Evolutionary conservation across 1,139 yeast species (phyloP).

Genomic region (Pichia sp.): DNA sequence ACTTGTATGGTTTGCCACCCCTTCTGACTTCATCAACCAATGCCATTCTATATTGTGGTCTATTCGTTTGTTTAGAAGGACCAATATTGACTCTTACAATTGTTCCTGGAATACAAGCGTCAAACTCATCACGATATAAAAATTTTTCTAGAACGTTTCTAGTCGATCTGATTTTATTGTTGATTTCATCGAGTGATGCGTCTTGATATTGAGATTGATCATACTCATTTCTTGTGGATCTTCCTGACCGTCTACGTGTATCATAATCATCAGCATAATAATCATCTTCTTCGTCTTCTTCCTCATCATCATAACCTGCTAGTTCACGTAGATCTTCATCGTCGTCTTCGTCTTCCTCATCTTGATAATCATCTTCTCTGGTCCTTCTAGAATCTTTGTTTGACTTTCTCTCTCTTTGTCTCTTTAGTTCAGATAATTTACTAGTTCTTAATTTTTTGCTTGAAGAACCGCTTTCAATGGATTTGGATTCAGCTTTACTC

Average conservation of each 20-base stretch:
- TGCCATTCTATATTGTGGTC: conserved; percentile 76
- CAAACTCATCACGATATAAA: conserved; percentile 79
- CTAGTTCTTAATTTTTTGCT: conserved; percentile 38
- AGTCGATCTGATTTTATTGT: conserved; percentile 60
- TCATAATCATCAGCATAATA: conserved; percentile 28
- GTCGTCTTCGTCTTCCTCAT: conserved; percentile 35
- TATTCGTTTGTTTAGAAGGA: conserved; percentile 51
- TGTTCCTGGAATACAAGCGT: conserved; percentile 60
- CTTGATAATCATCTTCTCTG: conserved; percentile 32
- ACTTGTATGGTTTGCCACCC: conserved; percentile 48
- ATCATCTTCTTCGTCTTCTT: conserved; percentile 20
- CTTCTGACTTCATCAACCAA: conserved; percentile 53
- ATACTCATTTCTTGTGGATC: conserved; percentile 14
- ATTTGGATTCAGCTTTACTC: conserved; percentile 30
- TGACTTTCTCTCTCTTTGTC: conserved; percentile 68
- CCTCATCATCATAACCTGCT: conserved; percentile 24
- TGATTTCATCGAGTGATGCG: conserved; percentile 53
- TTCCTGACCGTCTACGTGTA: conserved; percentile 26
- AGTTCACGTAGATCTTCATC: conserved; percentile 28
- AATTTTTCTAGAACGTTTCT: conserved; percentile 67
- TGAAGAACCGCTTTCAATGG: conserved; percentile 25
- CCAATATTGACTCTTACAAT: conserved; percentile 83
- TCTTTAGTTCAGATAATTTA: conserved; percentile 75
- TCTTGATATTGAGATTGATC: conserved; percentile 28
- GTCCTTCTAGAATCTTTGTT: conserved; percentile 27